phyloP scores from a whole-genome alignment of 73 alveolate species.

The Uronychia binucleata region DNA sequence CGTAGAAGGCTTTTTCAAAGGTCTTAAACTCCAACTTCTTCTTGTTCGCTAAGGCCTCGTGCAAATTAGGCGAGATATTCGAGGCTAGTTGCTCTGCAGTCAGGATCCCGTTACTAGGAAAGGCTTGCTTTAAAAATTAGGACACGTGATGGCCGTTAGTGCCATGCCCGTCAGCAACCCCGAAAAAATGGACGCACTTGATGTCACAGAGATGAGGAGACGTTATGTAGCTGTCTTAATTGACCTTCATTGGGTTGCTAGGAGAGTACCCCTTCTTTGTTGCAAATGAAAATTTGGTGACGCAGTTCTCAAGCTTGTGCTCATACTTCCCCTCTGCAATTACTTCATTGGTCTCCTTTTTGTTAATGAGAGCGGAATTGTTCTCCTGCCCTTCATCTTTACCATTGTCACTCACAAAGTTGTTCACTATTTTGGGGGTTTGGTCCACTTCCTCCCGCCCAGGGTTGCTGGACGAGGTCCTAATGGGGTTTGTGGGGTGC shows the following conservation, averaged over 20 bases:
- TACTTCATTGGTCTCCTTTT: background rate
- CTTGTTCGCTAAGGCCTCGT: too few relatives aligned
- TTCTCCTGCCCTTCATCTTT: background rate
- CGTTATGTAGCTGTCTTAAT: slow-evolving; percentile 45
- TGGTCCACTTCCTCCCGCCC: too few relatives aligned
- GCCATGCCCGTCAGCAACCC: slow-evolving; percentile 89
- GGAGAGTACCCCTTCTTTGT: slow-evolving; percentile 43
- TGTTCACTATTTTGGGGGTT: too few relatives aligned
- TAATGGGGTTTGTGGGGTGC: background rate
- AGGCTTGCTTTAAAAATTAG: too few relatives aligned
- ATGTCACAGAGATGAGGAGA: slow-evolving; percentile 33
- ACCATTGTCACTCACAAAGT: background rate
- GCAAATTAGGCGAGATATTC: too few relatives aligned
- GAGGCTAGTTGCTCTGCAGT: too few relatives aligned
- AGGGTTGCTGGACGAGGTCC: too few relatives aligned
- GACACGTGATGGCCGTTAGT: slow-evolving; percentile 72
- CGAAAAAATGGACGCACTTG: slow-evolving; percentile 47
- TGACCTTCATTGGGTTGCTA: slow-evolving; percentile 20
- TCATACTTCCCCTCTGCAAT: background rate
- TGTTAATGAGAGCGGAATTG: background rate
- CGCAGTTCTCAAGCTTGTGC: slow-evolving; percentile 2
- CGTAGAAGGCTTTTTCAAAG: too few relatives aligned
- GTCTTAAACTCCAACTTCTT: too few relatives aligned
- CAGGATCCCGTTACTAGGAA: too few relatives aligned
- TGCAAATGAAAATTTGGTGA: slow-evolving; percentile 46